A percentile compares a stretch with the other conserved stretches of the same genome.
These are phyloP conservation scores for Penicilliopsis zonata DNA, from an alignment of 495 filamentous ascomycete genomes.

Conservation along the genomic window DNA sequence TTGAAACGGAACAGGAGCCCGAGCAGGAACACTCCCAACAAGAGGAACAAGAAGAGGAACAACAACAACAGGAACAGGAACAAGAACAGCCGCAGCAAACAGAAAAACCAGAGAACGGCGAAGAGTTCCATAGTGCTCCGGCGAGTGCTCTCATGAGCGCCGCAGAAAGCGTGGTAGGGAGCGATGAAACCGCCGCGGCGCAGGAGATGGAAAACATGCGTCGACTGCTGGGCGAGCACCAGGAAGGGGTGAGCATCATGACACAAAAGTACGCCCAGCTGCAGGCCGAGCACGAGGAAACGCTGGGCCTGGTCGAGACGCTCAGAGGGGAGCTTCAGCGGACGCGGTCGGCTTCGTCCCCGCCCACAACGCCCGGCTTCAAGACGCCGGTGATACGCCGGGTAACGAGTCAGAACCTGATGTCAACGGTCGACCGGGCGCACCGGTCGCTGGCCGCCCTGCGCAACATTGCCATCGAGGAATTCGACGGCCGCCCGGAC, in stretches of 20 bases:
- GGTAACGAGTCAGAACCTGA: conserved; percentile 86
- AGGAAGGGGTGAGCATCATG: conserved; percentile 57
- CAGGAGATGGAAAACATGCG: conserved; percentile 63
- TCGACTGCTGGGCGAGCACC: conserved; percentile 60
- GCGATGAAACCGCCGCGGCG: conserved; percentile 19
- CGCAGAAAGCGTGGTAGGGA: conserved; percentile 11
- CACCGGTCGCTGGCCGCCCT: conserved; percentile 86
- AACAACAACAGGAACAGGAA: too few species aligned
- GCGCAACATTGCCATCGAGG: conserved; percentile 73
- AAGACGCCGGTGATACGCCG: conserved; percentile 58
- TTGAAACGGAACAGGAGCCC: conserved; percentile 21
- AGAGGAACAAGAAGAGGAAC: too few species aligned
- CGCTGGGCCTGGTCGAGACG: conserved; percentile 75
- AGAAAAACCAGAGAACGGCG: too few species aligned
- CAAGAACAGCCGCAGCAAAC: too few species aligned
- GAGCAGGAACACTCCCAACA: too few species aligned
- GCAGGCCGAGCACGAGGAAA: conserved; percentile 67
- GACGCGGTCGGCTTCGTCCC: conserved; percentile 53
- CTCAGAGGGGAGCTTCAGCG: conserved; percentile 77
- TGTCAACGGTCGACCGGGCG: conserved; percentile 73
- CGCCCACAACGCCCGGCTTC: conserved; percentile 47
- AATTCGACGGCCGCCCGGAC: conserved; percentile 72
- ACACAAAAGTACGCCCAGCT: conserved; percentile 69
- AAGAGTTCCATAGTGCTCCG: too few species aligned
- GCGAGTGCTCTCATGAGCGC: too few species aligned